These are phyloP conservation scores for Tolypocladium tundrense DNA, from an alignment of 2,329 filamentous ascomycete species.

Conservation along the genomic window DNA sequence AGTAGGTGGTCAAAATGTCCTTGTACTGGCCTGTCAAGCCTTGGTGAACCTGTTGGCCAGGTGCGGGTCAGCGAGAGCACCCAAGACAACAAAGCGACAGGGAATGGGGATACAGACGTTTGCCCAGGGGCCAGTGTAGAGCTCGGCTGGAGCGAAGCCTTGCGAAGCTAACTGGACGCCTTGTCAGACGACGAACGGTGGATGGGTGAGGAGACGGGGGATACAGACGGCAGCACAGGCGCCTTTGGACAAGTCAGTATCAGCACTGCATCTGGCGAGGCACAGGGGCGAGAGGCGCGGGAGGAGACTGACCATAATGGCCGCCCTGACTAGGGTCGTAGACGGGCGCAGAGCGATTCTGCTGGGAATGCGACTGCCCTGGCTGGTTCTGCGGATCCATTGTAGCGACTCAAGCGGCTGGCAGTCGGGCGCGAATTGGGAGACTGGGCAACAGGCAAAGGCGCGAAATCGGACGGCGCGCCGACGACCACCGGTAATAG, in stretches of 20 bases:
- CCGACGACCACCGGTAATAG: background rate
- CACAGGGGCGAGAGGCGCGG: background rate
- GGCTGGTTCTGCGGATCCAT: slow-evolving; percentile 35
- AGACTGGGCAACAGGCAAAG: background rate
- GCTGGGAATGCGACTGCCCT: slow-evolving; percentile 43
- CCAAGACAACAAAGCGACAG: background rate
- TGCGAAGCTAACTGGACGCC: slow-evolving; percentile 64
- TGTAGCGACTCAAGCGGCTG: slow-evolving; percentile 2
- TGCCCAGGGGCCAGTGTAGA: slow-evolving; percentile 90
- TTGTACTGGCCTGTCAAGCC: slow-evolving; percentile 86
- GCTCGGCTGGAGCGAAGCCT: slow-evolving; percentile 83
- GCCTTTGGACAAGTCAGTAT: slow-evolving; percentile 22
- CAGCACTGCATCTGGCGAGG: background rate
- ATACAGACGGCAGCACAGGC: slow-evolving; percentile 34
- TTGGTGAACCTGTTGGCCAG: slow-evolving; percentile 72
- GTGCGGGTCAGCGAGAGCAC: background rate
- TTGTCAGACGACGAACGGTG: slow-evolving; percentile 12
- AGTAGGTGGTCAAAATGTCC: slow-evolving; percentile 96
- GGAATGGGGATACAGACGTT: slow-evolving; percentile 54
- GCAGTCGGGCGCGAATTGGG: slow-evolving; percentile 3
- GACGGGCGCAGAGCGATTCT: slow-evolving; percentile 49
- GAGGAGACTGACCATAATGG: slow-evolving; percentile 56
- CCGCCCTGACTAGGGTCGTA: slow-evolving; percentile 67
- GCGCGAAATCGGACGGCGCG: background rate
- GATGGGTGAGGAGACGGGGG: background rate